These are phyloP conservation scores for Populus trichocarpa DNA, from an alignment of 441 rosid genomes.

Conservation along the genomic window DNA sequence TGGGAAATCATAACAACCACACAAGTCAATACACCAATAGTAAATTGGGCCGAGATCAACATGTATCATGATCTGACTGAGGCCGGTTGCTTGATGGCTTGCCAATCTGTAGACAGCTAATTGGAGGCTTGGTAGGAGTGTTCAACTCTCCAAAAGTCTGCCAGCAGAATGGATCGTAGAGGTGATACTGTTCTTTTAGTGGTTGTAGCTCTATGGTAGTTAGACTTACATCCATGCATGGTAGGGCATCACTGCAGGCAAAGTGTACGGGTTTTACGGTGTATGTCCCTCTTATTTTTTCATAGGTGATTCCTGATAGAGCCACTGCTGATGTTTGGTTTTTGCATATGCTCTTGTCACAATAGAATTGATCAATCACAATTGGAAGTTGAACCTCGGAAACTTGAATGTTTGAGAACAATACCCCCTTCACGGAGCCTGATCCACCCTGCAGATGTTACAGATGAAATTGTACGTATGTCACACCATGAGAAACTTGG, in stretches of 20 bases:
- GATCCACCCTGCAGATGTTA: slow-evolving; percentile 75
- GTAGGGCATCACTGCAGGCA: slow-evolving; percentile 87
- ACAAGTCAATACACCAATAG: slow-evolving; percentile 39
- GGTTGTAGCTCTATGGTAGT: slow-evolving; percentile 64
- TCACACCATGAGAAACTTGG: slow-evolving; percentile 6
- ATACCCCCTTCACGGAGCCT: slow-evolving; percentile 75
- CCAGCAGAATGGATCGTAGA: slow-evolving; percentile 79
- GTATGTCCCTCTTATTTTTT: slow-evolving; percentile 79
- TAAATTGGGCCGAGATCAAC: slow-evolving; percentile 38
- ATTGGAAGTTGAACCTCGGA: slow-evolving; percentile 87
- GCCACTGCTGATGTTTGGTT: slow-evolving; percentile 91
- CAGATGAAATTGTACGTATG: slow-evolving; percentile 18
- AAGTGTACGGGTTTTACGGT: slow-evolving; percentile 80
- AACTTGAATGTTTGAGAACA: slow-evolving; percentile 92
- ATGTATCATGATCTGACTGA: slow-evolving; percentile 50
- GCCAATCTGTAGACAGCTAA: slow-evolving; percentile 69
- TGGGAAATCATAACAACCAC: slow-evolving; percentile 44
- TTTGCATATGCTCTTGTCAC: slow-evolving; percentile 69
- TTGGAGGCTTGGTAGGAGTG: slow-evolving; percentile 75
- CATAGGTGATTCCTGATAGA: slow-evolving; percentile 79
- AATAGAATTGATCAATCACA: slow-evolving; percentile 88
- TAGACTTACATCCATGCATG: slow-evolving; percentile 71
- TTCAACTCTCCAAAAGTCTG: slow-evolving; percentile 76
- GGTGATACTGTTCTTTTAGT: slow-evolving; percentile 50
- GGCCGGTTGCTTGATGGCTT: slow-evolving; percentile 65